Evolutionary conservation across 768 basidiomycete genomes (phyloP).

Genomic region (Leucocoprinus sp.): DNA sequence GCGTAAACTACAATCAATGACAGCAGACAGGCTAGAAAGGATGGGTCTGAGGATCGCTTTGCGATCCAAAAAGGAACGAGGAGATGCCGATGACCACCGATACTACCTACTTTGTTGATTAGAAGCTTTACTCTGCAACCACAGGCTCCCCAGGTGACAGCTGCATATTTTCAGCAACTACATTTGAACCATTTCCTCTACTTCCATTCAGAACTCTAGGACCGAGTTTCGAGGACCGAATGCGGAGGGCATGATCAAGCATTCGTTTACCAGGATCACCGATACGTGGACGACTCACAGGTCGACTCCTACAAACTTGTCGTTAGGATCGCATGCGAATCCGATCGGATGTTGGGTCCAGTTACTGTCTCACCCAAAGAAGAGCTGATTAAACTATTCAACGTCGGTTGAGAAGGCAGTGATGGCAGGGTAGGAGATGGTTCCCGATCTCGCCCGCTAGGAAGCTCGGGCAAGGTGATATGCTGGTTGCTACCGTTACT

Average conservation of each 20-base stretch:
- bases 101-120: neutral
- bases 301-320: conserved; percentile 38
- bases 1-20: conserved; percentile 3
- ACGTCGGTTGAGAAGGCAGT: conserved; percentile 74
- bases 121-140: conserved; percentile 53
- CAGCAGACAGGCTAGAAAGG: conserved; percentile 10
- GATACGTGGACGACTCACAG: conserved; percentile 52
- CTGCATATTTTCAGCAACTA: conserved; percentile 54
- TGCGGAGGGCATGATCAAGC: conserved; percentile 78
- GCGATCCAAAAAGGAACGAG: conserved; percentile 8
- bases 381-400: conserved; percentile 78
- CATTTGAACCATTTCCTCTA: conserved; percentile 29
- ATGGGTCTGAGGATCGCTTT: conserved; percentile 11
- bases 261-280: conserved; percentile 87
- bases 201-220: conserved; percentile 46
- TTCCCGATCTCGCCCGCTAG: conserved; percentile 46
- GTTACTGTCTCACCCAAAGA: conserved; percentile 51
- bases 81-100: neutral
- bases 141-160: conserved; percentile 69
- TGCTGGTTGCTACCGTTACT: conserved; percentile 29
- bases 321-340: conserved; percentile 65
- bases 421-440: conserved; percentile 78
- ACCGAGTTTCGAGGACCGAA: conserved; percentile 69
- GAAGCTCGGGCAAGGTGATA: conserved; percentile 47
- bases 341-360: conserved; percentile 34